Conservation (phyloP, 2,329 filamentous ascomycete species). For the Pyricularia pennisetigena region DNA sequence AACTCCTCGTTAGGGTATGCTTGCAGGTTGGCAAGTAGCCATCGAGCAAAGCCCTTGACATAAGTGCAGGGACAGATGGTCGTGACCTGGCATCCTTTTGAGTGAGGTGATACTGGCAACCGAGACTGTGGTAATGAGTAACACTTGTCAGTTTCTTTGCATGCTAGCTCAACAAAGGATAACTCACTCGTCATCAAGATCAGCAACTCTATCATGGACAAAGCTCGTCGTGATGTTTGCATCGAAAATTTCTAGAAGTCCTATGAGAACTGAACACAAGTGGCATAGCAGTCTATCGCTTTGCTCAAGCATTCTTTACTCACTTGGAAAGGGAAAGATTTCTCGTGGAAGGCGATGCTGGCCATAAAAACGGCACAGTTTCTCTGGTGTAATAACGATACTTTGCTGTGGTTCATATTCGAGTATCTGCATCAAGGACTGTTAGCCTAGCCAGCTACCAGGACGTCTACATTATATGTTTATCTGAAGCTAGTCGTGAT, state of each 20-base stretch:
- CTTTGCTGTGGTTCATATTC: constrained; percentile 57
- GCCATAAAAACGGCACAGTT: constrained; percentile 65
- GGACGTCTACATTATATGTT: too few species aligned
- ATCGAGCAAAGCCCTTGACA: constrained; percentile 59
- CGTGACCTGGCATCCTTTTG: constrained; percentile 39
- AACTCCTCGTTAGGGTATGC: constrained; percentile 71
- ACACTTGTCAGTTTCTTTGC: not conserved
- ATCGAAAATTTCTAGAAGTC: not conserved
- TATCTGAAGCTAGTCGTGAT: too few species aligned
- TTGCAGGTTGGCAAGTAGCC: constrained; percentile 63
- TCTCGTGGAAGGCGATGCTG: constrained; percentile 41
- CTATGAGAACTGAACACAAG: too few species aligned
- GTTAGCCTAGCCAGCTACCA: constrained; percentile 25
- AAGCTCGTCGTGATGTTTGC: not conserved
- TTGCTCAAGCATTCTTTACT: too few species aligned
- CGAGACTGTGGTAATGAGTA: constrained; percentile 16
- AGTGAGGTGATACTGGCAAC: constrained; percentile 56
- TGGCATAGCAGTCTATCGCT: too few species aligned
- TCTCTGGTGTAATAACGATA: constrained; percentile 65
- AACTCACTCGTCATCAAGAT: constrained; percentile 37
- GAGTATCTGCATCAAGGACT: constrained; percentile 43
- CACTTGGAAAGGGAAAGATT: constrained; percentile 8
- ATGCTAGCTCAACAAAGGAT: not conserved
- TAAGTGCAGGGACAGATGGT: constrained; percentile 55
- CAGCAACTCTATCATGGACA: constrained; percentile 39